These are phyloP conservation scores for Gracilaria vermiculophylla DNA, from an alignment of 23 red algal species.

Conservation along the genomic window DNA sequence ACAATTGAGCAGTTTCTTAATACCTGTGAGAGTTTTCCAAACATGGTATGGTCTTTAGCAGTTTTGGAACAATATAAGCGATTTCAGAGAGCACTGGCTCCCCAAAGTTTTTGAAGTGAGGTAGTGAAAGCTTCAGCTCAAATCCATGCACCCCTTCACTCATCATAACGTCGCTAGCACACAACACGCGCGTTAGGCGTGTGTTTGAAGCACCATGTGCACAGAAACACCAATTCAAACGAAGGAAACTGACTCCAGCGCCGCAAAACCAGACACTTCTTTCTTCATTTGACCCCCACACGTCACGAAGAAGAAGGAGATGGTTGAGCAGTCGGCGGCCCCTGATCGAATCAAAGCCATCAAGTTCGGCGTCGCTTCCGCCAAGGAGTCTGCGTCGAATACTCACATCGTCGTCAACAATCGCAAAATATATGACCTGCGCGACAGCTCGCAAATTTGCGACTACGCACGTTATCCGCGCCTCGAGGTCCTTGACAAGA, in stretches of 20 bases:
- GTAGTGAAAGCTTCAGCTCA: neutral
- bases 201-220: neutral
- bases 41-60: no score
- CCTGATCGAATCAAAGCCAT: conserved; percentile 71
- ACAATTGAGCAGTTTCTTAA: no score
- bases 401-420: conserved; percentile 64
- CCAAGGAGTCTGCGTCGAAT: conserved; percentile 70
- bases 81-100: neutral
- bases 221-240: neutral
- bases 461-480: conserved; percentile 67
- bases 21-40: no score
- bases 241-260: neutral
- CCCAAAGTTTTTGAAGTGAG: neutral
- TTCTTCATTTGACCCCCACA: conserved; percentile 25
- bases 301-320: conserved; percentile 32
- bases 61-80: no score
- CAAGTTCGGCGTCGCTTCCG: conserved; percentile 72
- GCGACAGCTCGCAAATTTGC: conserved; percentile 51
- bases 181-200: neutral
- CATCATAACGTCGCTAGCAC: neutral
- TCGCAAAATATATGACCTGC: conserved; percentile 59
- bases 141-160: no score
- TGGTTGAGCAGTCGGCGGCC: conserved; percentile 14
- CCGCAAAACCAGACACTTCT: no score
- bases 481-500: conserved; percentile 88